Evolutionary conservation across 306 rosid species (phyloP), one percentile per base, ranked within the genome.

Genomic region (Cucurbita argyrosperma): DNA sequence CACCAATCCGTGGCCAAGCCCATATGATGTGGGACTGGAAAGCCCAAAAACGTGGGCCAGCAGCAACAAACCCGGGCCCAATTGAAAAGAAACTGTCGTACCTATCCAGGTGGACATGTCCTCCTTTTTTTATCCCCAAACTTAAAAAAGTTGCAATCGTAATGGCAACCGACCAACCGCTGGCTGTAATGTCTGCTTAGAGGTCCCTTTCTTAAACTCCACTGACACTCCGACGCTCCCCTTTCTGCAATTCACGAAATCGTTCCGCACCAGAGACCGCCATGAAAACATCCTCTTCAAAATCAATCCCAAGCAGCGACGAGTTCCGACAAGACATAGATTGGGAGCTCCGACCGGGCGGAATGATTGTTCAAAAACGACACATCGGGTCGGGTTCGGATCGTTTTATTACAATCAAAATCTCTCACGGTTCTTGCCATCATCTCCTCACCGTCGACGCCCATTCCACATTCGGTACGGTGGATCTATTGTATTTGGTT

Each of bases 321-420:
- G 84, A 66, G 68, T 30, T 74, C 67, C 76, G 66, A 37, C 79
- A 70, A 54, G 82, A 82, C 45, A 77, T 88, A 77, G 87, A 79
- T 76, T 90, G 96, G 92, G 96, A 85, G 82, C 81, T 88, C n/a
- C 83, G 91, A 52, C 91, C 94, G 9, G 88, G 91, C 45, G 87
- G 93, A 11, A 85, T 88, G 96, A 85, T 90, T 68, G 96, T 88
- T 50, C 96, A 90, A 57, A 90, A 83, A 83, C 87, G 96, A 82
- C 78, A 82, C 6, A 3, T 46, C 72, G 77, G 80, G 8, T 40
- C 54, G 6, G 38, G 10, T 43, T 66, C 23, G 57, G 84, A 80
- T 10, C 53, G 79, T 60, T 74, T 86, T 79, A 87, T 86, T 83
- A 85, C 71, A 59, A 83, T 90, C 80, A 88, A 83, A 81, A 88